Evolutionary conservation across 257 asterid genomes (phyloP), one percentile per base, ranked within the genome.

Genomic region (Solanum virginianum): DNA sequence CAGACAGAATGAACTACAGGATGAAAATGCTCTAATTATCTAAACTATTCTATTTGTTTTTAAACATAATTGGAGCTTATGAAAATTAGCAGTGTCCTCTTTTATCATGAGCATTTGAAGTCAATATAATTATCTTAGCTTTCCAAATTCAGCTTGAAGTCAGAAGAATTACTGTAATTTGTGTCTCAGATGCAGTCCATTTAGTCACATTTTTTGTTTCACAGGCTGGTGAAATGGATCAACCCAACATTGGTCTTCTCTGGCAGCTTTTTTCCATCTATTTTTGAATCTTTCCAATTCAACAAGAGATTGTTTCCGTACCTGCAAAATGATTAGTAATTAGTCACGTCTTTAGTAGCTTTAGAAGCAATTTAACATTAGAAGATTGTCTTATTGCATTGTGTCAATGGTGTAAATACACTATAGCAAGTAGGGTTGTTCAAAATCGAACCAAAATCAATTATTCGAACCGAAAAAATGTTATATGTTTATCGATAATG

Each of bases 221-320:
- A 69, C 47, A 75, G 79, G 86, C 74, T 62, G 87, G 83, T 87
- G 90, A 83, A 89, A 88, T 43, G 94, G 95, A 85, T 92, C 93
- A 10, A 66, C 86, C 98, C 97, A 94, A 80, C 97, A 94, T 86
- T 87, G 49, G 72, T 94, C 98, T 88, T 93, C 95, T 85, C 86
- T 87, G 14, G 88, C 93, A 80, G 94, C 97, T 79, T 89, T 94
- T 83, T 82, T 87, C 97, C 97, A 94, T 89, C 98, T 90, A 32
- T 83, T 89, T 83, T 92, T 94, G 89, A 92, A 94, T 41, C 85
- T 88, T 59, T 92, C 91, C 54, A 93, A 63, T 86, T 94, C 98
- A 12, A 24, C 87, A 17, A 77, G 89, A 5, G 95, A 90, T 62
- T 91, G 91, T 84, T 79, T 89, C 13, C 93, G 79, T 72, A 93